phyloP scores from a whole-genome alignment of 805 yeast genomes.

The Hanseniaspora clermontiae region DNA sequence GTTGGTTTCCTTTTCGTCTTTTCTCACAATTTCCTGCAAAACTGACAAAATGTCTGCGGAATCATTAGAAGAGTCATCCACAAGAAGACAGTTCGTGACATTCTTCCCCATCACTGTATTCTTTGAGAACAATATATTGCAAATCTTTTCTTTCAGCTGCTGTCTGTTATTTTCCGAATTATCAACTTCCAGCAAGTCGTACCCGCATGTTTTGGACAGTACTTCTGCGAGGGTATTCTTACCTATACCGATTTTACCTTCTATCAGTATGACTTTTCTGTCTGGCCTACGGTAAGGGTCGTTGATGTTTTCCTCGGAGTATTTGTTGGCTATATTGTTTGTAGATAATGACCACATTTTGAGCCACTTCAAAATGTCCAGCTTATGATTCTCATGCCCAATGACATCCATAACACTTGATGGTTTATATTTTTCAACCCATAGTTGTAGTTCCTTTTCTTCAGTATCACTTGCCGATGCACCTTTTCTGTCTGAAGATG shows the following conservation, averaged over 20 bases:
- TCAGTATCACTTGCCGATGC: conserved; percentile 3
- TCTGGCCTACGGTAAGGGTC: conserved; percentile 51
- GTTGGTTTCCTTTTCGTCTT: conserved; percentile 43
- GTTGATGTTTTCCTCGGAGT: conserved; percentile 12
- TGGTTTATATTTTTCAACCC: conserved; percentile 64
- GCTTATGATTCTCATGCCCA: conserved; percentile 55
- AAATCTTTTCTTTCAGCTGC: conserved; percentile 40
- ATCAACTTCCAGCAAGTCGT: conserved; percentile 68
- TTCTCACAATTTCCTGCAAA: conserved; percentile 42
- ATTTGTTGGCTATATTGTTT: conserved; percentile 13
- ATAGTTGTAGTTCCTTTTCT: conserved; percentile 19
- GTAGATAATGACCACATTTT: conserved; percentile 39
- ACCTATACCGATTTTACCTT: conserved; percentile 91
- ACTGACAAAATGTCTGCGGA: conserved; percentile 43
- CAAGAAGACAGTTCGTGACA: conserved; percentile 77
- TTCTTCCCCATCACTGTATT: conserved; percentile 47
- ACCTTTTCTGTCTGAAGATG: not conserved
- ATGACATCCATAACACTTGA: conserved; percentile 48
- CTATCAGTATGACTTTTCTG: conserved; percentile 55
- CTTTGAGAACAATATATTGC: conserved; percentile 48
- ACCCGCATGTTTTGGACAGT: conserved; percentile 70
- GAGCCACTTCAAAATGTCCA: conserved; percentile 50
- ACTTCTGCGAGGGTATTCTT: conserved; percentile 82
- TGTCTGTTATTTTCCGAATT: conserved; percentile 73
- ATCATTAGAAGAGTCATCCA: conserved; percentile 62